These are phyloP conservation scores for Curvularia sp. DNA, from an alignment of 2,329 filamentous ascomycete genomes.

Conservation along the genomic window DNA sequence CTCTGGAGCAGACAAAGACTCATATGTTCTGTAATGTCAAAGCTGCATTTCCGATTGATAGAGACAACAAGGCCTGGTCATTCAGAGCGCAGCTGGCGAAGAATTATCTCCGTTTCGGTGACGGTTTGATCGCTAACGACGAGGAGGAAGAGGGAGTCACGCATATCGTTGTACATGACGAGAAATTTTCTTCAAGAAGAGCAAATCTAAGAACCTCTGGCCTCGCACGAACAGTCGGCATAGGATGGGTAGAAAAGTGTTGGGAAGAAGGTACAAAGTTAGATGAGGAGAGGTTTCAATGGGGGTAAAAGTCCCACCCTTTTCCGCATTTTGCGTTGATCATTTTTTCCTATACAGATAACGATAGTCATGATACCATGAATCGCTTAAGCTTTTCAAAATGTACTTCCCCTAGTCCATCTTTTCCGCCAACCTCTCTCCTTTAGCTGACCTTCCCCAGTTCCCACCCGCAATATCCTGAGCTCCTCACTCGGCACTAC, in stretches of 20 bases:
- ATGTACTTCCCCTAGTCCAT: slow-evolving; percentile 40
- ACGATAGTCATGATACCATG: not conserved
- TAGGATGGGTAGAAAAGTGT: slow-evolving; percentile 78
- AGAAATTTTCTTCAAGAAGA: slow-evolving; percentile 57
- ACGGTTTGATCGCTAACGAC: slow-evolving; percentile 64
- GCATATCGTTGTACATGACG: slow-evolving; percentile 69
- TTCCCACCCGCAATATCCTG: slow-evolving; percentile 31
- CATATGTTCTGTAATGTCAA: slow-evolving; percentile 44
- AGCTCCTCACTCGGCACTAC: slow-evolving; percentile 36
- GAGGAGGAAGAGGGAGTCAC: slow-evolving; percentile 66
- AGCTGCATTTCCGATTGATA: slow-evolving; percentile 25
- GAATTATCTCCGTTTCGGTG: slow-evolving; percentile 72
- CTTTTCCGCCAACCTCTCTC: slow-evolving; percentile 30
- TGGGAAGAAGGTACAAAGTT: slow-evolving; percentile 80
- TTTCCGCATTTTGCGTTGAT: not conserved
- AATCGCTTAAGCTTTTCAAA: slow-evolving; percentile 27
- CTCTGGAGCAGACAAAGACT: slow-evolving; percentile 36
- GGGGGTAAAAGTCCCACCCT: slow-evolving; percentile 31
- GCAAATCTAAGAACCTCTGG: slow-evolving; percentile 49
- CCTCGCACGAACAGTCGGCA: slow-evolving; percentile 73
- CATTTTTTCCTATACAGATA: not conserved
- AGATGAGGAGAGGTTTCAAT: slow-evolving; percentile 66
- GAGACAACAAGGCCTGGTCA: slow-evolving; percentile 14
- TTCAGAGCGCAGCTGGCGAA: slow-evolving; percentile 55
- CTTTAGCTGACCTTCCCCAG: slow-evolving; percentile 6